These are phyloP conservation scores for Leucocoprinus leucothites DNA, from an alignment of 768 basidiomycete genomes.

Conservation along the genomic window DNA sequence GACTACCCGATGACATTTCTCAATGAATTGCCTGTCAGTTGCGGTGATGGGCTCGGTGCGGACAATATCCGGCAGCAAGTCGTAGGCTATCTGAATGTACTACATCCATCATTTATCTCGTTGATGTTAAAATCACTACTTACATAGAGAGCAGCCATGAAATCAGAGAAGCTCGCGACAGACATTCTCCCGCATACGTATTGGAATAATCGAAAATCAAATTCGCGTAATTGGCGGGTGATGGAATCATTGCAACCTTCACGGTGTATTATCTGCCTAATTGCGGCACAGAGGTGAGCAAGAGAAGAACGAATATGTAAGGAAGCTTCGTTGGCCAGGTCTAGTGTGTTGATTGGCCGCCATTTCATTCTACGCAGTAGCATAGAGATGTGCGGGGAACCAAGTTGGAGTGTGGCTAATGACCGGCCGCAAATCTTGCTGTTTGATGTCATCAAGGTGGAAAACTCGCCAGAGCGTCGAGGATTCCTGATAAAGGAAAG, in stretches of 20 bases:
- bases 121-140: not conserved
- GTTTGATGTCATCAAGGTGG: not conserved
- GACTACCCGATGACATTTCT: not conserved
- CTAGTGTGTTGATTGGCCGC: not conserved
- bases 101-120: not conserved
- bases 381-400: too few species aligned
- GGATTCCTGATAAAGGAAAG: not conserved
- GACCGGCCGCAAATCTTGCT: not conserved
- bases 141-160: not conserved
- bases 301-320: too few species aligned
- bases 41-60: not conserved
- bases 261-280: not conserved
- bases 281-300: not conserved
- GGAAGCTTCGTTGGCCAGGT: not conserved
- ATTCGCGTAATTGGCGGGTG: not conserved
- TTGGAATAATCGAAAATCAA: not conserved
- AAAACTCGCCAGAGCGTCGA: not conserved
- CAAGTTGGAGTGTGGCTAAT: not conserved
- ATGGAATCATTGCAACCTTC: not conserved
- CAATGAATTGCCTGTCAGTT: not conserved
- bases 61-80: not conserved
- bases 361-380: too few species aligned
- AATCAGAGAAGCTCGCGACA: not conserved
- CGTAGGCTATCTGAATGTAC: not conserved
- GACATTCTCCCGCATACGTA: not conserved